phyloP scores from a whole-genome alignment of 768 basidiomycete genomes.

The Naematelia aurantialba region DNA sequence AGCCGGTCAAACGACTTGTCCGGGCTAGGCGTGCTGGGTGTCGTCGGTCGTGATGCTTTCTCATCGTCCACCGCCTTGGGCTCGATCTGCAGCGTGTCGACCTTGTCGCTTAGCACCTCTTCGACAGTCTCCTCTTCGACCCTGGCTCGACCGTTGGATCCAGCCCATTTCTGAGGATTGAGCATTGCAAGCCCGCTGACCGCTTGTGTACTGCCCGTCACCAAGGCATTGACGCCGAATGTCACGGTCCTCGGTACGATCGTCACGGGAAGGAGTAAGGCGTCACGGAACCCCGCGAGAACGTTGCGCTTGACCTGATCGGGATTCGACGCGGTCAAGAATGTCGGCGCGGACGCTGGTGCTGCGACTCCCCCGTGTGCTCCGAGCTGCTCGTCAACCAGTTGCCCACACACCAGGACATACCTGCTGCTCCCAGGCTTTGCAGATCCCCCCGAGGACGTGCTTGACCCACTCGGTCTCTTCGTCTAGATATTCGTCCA shows the following conservation, averaged over 20 bases:
- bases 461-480: constrained; percentile 79
- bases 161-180: constrained; percentile 81
- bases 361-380: constrained; percentile 14
- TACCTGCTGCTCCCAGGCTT: constrained; percentile 65
- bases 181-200: constrained; percentile 83
- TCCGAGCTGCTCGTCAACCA: constrained; percentile 23
- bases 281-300: constrained; percentile 82
- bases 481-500: constrained; percentile 97
- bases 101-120: constrained; percentile 10
- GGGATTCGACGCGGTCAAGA: constrained; percentile 80
- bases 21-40: constrained; percentile 9
- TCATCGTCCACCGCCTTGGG: constrained; percentile 9
- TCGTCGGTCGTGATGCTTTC: constrained; percentile 5
- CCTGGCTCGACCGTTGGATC: constrained; percentile 36
- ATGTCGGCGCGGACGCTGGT: constrained; percentile 54
- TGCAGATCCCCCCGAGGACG: constrained; percentile 68
- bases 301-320: constrained; percentile 89
- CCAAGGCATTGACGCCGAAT: constrained; percentile 52
- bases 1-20: constrained; percentile 57
- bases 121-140: constrained; percentile 26
- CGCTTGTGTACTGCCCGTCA: constrained; percentile 70
- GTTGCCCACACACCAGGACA: constrained; percentile 11
- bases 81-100: constrained; percentile 1
- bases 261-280: constrained; percentile 87
- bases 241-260: constrained; percentile 78